Base-by-base conservation (phyloP, 2,329 filamentous ascomycete species). In the Aspergillus caelatus region DNA sequence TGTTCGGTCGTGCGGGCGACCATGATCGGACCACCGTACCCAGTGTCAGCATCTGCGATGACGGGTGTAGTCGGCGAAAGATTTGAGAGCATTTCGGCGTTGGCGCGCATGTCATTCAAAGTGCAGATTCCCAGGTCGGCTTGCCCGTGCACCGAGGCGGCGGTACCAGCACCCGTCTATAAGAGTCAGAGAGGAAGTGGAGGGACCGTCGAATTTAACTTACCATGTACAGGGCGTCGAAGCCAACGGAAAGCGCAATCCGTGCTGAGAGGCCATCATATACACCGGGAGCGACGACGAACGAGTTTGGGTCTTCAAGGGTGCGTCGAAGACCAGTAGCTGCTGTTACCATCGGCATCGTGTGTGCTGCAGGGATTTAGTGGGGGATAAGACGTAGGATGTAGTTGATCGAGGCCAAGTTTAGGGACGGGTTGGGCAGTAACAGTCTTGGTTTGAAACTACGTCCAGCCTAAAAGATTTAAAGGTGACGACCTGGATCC, bases 21-120 rank as follows among this genome's bases (percentile, higher is more conserved):
- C 78, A 80, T 80, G 54, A 80, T 75, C n/a, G 78, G 77, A 0
- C 84, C 83, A 50, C 83, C 83, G 68, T 85, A 86, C 36, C 84
- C 84, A 5, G 84, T 86, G 68, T 86, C 84, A 66, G 82, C 82
- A 62, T 86, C 84, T 30, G 83, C 83, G 63, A 86, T 85, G 6
- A 86, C 73, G 8, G 84, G 83, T 3, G 77, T 80, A 36, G 77
- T 76, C 0, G 82, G 81, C 43, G 82, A 79, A 4, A 86, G 78
- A 57, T 81, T 82, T 4, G 83, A 82, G 58, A 85, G 81, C 82
- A 84, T 86, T 65, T 82, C 82, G 9, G 83, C 84, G 58, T 85
- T 83, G 61, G 79, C 77, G 16, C 79, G 78, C 84, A 85, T 85
- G 65, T 85, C 83, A 59, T 83, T 80, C 16, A 85, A 70, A 8